phyloP scores from a whole-genome alignment of 352 stramenopile genomes.

The Phytophthora crassamura region DNA sequence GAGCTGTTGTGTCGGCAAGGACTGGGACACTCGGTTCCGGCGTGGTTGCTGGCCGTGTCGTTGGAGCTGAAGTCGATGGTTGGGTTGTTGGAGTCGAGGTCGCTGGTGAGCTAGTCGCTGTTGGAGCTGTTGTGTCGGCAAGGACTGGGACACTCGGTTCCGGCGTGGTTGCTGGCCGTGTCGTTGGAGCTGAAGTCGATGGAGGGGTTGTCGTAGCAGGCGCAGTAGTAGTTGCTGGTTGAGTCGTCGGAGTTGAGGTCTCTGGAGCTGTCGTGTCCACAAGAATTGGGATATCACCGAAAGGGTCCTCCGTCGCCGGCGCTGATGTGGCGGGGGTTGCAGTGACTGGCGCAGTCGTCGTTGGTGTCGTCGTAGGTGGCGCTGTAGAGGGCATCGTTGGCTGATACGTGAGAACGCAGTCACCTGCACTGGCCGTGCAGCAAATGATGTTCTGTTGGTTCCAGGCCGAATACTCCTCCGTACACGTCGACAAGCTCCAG shows the following conservation, averaged over 20 bases:
- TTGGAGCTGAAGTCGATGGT: slow-evolving; percentile 6
- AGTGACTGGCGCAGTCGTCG: slow-evolving; percentile 1
- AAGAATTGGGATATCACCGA: slow-evolving; percentile 17
- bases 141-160: background rate
- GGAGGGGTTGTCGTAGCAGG: background rate
- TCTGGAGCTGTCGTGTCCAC: background rate
- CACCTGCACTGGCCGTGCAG: slow-evolving; percentile 35
- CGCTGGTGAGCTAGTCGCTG: slow-evolving; percentile 14
- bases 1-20: slow-evolving; percentile 8
- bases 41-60: slow-evolving; percentile 18
- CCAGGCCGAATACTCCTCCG: slow-evolving; percentile 42
- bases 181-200: slow-evolving; percentile 3
- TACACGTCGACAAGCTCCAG: slow-evolving; percentile 49
- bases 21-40: no score
- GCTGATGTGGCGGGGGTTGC: slow-evolving; percentile 1
- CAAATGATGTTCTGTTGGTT: slow-evolving; percentile 63
- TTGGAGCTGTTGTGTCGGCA: background rate
- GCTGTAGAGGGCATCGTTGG: slow-evolving; percentile 36
- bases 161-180: slow-evolving; percentile 5
- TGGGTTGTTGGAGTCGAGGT: no score
- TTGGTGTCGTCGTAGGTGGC: slow-evolving; percentile 11
- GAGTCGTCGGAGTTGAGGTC: no score
- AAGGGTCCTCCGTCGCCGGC: slow-evolving; percentile 7
- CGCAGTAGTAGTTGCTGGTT: background rate
- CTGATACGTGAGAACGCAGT: slow-evolving; percentile 52